Conservation (phyloP, 228 moss, liverwort and hornwort species). For the Sphagnum fallax region DNA sequence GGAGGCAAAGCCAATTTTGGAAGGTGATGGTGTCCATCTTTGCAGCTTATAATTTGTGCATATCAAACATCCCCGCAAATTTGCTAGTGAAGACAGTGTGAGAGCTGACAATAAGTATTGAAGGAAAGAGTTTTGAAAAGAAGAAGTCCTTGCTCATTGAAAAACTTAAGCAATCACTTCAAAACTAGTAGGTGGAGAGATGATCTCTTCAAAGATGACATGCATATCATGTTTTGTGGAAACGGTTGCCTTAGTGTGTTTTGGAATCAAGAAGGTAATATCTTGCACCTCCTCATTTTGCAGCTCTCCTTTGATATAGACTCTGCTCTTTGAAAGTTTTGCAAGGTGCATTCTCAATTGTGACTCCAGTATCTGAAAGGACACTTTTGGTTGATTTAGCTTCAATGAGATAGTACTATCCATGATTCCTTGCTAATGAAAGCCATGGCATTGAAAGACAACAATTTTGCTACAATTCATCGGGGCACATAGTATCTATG, state of each 20-base stretch:
- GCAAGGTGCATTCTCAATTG: too few species aligned
- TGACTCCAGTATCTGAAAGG: not conserved
- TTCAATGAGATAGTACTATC: constrained; percentile 88
- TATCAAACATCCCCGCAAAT: constrained; percentile 59
- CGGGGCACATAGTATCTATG: too few species aligned
- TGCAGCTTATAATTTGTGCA: constrained; percentile 76
- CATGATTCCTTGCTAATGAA: constrained; percentile 91
- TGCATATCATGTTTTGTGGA: constrained; percentile 76
- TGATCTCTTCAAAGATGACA: constrained; percentile 99
- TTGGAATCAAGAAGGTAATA: constrained; percentile 83
- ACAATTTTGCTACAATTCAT: too few species aligned
- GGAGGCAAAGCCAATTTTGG: constrained; percentile 94
- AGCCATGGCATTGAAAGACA: constrained; percentile 92
- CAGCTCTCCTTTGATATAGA: too few species aligned
- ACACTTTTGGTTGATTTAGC: constrained; percentile 18
- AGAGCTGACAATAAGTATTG: constrained; percentile 84
- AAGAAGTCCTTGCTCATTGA: constrained; percentile 76
- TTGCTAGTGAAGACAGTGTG: constrained; percentile 75
- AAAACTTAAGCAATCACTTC: constrained; percentile 90
- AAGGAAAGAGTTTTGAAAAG: constrained; percentile 84
- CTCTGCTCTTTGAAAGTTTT: too few species aligned
- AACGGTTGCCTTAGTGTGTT: constrained; percentile 83
- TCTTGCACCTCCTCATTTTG: too few species aligned
- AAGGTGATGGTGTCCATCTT: constrained; percentile 87
- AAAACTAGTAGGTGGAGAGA: constrained; percentile 96